Evolutionary conservation across 257 asterid species (phyloP).

Genomic region (Ajuga chamaepitys): DNA sequence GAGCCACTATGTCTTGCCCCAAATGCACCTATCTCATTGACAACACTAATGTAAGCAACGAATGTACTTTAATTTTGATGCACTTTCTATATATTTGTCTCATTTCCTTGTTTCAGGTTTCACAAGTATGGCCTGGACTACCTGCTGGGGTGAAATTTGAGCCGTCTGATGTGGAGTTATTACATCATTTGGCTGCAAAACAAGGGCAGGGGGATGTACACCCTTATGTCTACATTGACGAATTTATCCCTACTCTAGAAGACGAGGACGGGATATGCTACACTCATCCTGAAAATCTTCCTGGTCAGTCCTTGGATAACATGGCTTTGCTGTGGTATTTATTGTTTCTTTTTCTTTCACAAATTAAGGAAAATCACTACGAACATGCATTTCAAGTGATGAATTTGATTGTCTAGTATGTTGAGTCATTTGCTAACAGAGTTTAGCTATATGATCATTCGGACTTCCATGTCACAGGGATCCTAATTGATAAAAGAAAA

Average conservation of each 20-base stretch:
- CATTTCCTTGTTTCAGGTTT: slow-evolving; percentile 31
- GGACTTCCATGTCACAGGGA: too few relatives aligned
- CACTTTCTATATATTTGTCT: not conserved
- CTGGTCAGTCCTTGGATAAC: slow-evolving; percentile 45
- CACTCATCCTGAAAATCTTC: slow-evolving; percentile 97
- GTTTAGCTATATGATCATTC: too few relatives aligned
- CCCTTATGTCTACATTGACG: slow-evolving; percentile 63
- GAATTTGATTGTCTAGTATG: not conserved
- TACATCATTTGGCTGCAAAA: slow-evolving; percentile 84
- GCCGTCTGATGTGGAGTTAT: slow-evolving; percentile 76
- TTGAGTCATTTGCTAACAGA: not conserved
- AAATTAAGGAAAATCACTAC: not conserved
- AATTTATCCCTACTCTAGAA: slow-evolving; percentile 79
- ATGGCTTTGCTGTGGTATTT: not conserved
- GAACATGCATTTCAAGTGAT: not conserved
- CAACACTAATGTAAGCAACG: slow-evolving; percentile 51
- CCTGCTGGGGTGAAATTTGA: slow-evolving; percentile 88
- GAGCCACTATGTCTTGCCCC: slow-evolving; percentile 63
- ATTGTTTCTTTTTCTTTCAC: not conserved
- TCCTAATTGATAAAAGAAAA: too few relatives aligned
- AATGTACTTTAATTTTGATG: too few relatives aligned
- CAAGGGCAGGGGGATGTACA: slow-evolving; percentile 35
- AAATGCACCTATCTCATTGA: slow-evolving; percentile 50
- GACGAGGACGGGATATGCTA: slow-evolving; percentile 68
- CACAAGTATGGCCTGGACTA: slow-evolving; percentile 71